Conservation (phyloP, 768 basidiomycete genomes). For the Hygrophorus russula region DNA sequence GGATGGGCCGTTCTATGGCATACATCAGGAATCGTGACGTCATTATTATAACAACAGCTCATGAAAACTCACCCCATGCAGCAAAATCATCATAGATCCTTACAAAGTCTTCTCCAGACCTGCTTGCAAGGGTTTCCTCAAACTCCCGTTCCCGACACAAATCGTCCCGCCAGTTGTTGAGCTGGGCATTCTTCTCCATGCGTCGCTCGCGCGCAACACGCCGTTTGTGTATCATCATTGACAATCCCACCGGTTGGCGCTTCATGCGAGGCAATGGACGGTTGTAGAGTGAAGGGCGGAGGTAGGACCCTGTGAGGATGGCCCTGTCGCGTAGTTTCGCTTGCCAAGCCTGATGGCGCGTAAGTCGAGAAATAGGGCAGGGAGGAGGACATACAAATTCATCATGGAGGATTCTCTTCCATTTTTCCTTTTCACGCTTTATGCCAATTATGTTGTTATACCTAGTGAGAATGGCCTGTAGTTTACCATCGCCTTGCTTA, state of each 20-base stretch:
- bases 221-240: conserved; percentile 53
- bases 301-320: conserved; percentile 58
- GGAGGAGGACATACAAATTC: conserved; percentile 34
- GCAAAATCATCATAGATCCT: conserved; percentile 2
- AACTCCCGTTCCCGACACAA: conserved; percentile 23
- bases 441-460: conserved; percentile 48
- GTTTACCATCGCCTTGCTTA: conserved; percentile 36
- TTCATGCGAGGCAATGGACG: conserved; percentile 68
- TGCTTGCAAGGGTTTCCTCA: conserved; percentile 18
- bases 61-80: conserved; percentile 31
- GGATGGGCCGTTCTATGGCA: not conserved
- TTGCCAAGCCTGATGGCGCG: conserved; percentile 39
- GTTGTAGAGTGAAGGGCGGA: conserved; percentile 56
- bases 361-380: not conserved
- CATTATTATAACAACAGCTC: not conserved
- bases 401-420: conserved; percentile 33
- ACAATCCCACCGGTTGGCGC: conserved; percentile 67
- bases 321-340: conserved; percentile 43
- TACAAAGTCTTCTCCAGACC: conserved; percentile 4
- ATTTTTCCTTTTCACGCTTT: conserved; percentile 37
- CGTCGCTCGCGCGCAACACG: conserved; percentile 29
- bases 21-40: too few relatives aligned
- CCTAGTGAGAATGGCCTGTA: conserved; percentile 35
- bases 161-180: conserved; percentile 21
- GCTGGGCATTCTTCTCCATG: conserved; percentile 18